phyloP scores from a whole-genome alignment of 345 rosid genomes.

The Carallia pectinifolia region DNA sequence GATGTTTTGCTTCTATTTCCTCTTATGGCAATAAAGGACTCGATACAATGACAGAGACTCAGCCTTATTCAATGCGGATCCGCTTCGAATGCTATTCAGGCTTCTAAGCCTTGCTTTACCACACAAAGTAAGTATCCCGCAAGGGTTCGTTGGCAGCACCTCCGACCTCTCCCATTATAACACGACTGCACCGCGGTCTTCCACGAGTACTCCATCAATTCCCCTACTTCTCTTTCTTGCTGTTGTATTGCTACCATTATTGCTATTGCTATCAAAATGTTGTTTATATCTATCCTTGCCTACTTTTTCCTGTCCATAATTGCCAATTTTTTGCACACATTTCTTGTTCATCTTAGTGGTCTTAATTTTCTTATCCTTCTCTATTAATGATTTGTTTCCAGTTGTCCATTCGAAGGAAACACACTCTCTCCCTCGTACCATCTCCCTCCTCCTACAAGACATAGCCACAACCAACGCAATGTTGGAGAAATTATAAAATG shows the following conservation, averaged over 20 bases:
- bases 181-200: constrained; percentile 92
- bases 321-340: constrained; percentile 8
- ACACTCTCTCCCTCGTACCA: constrained; percentile 47
- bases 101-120: constrained; percentile 93
- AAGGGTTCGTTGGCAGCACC: constrained; percentile 90
- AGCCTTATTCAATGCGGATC: constrained; percentile 17
- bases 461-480: constrained; percentile 15
- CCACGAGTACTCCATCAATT: constrained; percentile 44
- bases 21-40: constrained; percentile 1
- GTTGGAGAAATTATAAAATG: too few relatives aligned
- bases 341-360: constrained; percentile 46
- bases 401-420: constrained; percentile 37
- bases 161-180: constrained; percentile 92
- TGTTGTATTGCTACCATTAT: not conserved
- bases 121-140: constrained; percentile 94
- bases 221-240: constrained; percentile 51
- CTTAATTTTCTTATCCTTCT: constrained; percentile 37
- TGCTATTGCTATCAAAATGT: not conserved
- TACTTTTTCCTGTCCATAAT: not conserved
- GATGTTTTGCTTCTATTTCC: not conserved
- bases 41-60: constrained; percentile 3
- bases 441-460: constrained; percentile 32
- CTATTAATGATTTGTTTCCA: constrained; percentile 12
- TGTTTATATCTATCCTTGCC: not conserved
- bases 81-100: constrained; percentile 49